Evolutionary conservation across 1,284 basidiomycete species (phyloP), one percentile per base, ranked within the genome.

Genomic region (Boletus calvinii): DNA sequence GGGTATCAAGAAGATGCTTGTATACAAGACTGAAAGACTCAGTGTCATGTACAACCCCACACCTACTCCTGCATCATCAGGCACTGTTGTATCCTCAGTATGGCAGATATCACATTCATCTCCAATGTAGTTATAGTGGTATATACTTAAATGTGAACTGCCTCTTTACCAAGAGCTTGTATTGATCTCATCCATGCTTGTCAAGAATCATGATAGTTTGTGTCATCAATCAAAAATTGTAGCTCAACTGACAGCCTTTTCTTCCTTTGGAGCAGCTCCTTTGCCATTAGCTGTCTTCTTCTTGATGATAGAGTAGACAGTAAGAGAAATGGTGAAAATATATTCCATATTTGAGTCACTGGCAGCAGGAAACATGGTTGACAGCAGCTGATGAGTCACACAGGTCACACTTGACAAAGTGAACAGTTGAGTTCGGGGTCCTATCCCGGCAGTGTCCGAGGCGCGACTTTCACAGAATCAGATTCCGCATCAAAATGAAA

Each of bases 231-330:
- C 1, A 9, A 2, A 34, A 44, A 34, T 22, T 7, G 12, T 34
- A 44, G 15, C 42, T 44, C 42, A 22, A 17, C 2, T 42, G 40
- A 42, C 29, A 11, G 29, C 2, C 10, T 42, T 50, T 18, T 37
- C 29, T 18, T 50, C 34, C 29, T 50, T 50, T 13, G 8, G 10
- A 46, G 34, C 13, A 24, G 29, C 20, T 18, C 13, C 22, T 35
- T 50, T 50, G 9, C 42, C 48, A 5, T 31, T 50, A 8, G n/a
- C 7, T 30, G 18, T 26, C 15, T 31, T 47, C 8, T 48, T 50
- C 48, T 48, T 48, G 34, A 48, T 36, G 7, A 48, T 5, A n/a
- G 30, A 32, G 30, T 43, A 43, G 18, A 43, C 42, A 22, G 18
- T 43, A 43, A 43, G 30, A 43, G 42, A 20, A 43, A 43, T 6